Conservation (phyloP, 768 basidiomycete species). For the Suillus tomentosus region DNA sequence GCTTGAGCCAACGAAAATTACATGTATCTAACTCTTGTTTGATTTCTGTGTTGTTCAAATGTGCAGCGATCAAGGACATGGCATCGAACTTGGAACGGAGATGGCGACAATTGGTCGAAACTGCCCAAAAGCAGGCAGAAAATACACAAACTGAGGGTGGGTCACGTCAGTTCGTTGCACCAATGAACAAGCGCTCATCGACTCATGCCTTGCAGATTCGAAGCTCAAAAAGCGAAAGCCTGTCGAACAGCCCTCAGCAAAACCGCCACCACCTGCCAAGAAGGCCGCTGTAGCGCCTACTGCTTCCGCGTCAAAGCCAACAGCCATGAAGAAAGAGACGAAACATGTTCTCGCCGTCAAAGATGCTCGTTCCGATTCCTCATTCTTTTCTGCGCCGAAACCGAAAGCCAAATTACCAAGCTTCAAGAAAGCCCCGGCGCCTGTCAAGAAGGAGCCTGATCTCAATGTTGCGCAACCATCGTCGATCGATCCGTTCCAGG, state of each 20-base stretch:
- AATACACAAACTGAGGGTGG: conserved; percentile 63
- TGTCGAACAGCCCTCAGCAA: conserved; percentile 48
- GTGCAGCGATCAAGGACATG: conserved; percentile 91
- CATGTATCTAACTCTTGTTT: conserved; percentile 69
- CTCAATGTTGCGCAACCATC: conserved; percentile 73
- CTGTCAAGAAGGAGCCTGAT: conserved; percentile 53
- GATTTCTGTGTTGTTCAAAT: conserved; percentile 42
- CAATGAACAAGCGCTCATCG: conserved; percentile 26
- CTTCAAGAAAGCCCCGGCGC: conserved; percentile 75
- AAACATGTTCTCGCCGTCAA: conserved; percentile 48
- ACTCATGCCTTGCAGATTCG: conserved; percentile 39
- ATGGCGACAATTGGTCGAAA: conserved; percentile 70
- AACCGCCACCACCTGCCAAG: conserved; percentile 61
- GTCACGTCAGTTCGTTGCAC: conserved; percentile 56
- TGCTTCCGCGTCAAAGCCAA: conserved; percentile 27
- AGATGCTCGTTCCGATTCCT: conserved; percentile 83
- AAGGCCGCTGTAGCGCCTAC: conserved; percentile 51
- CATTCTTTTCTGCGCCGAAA: conserved; percentile 87
- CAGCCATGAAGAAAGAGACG: conserved; percentile 60
- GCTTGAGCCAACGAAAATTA: conserved; percentile 30
- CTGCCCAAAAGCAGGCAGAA: conserved; percentile 46
- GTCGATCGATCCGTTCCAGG: conserved; percentile 79
- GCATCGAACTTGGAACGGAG: conserved; percentile 83
- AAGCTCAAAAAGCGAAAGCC: conserved; percentile 78
- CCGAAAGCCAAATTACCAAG: conserved; percentile 81